Evolutionary conservation across 306 rosid species (phyloP).

Genomic region (Astragalus glycyphyllos): DNA sequence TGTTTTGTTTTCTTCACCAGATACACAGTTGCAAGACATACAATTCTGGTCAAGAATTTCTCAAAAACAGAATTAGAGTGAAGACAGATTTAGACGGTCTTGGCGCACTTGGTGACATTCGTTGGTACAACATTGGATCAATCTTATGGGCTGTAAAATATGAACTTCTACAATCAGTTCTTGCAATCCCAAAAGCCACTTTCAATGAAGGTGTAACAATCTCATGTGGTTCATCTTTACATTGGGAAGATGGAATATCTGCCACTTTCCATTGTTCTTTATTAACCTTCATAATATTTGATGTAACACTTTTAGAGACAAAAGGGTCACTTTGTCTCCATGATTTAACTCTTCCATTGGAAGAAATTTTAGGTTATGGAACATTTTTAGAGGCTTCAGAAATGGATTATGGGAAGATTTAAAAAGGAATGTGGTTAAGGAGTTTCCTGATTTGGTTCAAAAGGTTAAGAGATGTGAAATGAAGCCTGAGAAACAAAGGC

Average conservation of each 20-base stretch:
- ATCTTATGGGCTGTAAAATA: slow-evolving; percentile 51
- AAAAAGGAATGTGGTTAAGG: slow-evolving; percentile 44
- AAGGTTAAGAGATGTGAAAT: slow-evolving; percentile 34
- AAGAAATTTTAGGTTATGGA: slow-evolving; percentile 40
- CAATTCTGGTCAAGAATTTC: slow-evolving; percentile 46
- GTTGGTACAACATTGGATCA: slow-evolving; percentile 56
- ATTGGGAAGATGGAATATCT: slow-evolving; percentile 50
- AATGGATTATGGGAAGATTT: slow-evolving; percentile 44
- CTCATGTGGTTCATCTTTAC: slow-evolving; percentile 51
- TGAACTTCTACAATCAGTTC: slow-evolving; percentile 45
- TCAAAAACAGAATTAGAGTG: slow-evolving; percentile 33
- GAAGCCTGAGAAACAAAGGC: slow-evolving; percentile 45
- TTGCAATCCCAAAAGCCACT: slow-evolving; percentile 41
- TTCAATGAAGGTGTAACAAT: slow-evolving; percentile 48
- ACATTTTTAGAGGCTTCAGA: slow-evolving; percentile 42
- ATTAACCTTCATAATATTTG: slow-evolving; percentile 37
- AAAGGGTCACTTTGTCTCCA: slow-evolving; percentile 45
- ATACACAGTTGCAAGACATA: slow-evolving; percentile 48
- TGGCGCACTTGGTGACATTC: slow-evolving; percentile 52
- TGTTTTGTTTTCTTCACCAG: slow-evolving; percentile 17
- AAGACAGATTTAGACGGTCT: slow-evolving; percentile 57
- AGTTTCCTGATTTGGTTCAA: slow-evolving; percentile 39
- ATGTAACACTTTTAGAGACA: slow-evolving; percentile 42
- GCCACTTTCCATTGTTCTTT: slow-evolving; percentile 50
- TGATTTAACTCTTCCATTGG: slow-evolving; percentile 44